A percentile compares a stretch with the other conserved stretches of the same genome.
Evolutionary conservation across 2,329 filamentous ascomycete species (phyloP).

Genomic region (Rutstroemia sp.): DNA sequence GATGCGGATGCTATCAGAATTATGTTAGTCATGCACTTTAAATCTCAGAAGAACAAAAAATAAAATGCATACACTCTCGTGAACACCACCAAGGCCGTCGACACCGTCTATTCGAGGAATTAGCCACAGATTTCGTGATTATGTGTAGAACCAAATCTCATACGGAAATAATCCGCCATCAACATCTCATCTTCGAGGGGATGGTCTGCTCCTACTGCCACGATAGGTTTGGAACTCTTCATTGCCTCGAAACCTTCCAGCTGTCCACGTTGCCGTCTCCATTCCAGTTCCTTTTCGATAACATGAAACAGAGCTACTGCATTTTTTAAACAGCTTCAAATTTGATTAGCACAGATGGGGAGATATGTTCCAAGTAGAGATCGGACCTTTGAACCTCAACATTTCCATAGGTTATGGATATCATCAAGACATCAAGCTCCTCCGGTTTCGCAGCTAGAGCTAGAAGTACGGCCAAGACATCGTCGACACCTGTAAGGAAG

Average conservation of each 20-base stretch:
- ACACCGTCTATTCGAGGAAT: conserved; percentile 51
- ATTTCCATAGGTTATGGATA: conserved; percentile 92
- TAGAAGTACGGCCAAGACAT: conserved; percentile 80
- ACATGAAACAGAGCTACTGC: conserved; percentile 86
- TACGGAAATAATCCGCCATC: conserved; percentile 82
- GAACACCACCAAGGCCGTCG: conserved; percentile 72
- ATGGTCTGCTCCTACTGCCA: conserved; percentile 81
- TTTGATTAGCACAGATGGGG: conserved; percentile 5
- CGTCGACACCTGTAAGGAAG: conserved; percentile 63
- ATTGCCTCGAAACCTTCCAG: conserved; percentile 67
- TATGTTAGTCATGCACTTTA: conserved; percentile 13
- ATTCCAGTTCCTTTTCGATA: conserved; percentile 79
- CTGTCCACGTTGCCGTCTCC: conserved; percentile 64
- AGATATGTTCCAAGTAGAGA: conserved; percentile 14
- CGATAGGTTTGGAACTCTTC: conserved; percentile 65
- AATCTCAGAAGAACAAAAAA: not conserved
- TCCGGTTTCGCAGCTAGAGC: conserved; percentile 75
- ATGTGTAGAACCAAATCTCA: conserved; percentile 27
- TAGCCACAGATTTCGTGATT: conserved; percentile 3
- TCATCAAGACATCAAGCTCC: conserved; percentile 76
- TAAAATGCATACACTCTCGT: conserved; percentile 41
- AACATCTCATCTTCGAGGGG: conserved; percentile 78
- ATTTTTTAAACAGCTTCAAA: conserved; percentile 71
- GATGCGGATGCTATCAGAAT: conserved; percentile 54
- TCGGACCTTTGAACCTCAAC: conserved; percentile 74